Base-by-base conservation (phyloP, 2,329 filamentous ascomycete genomes). In the Pseudopyrenochaeta lycopersici region DNA sequence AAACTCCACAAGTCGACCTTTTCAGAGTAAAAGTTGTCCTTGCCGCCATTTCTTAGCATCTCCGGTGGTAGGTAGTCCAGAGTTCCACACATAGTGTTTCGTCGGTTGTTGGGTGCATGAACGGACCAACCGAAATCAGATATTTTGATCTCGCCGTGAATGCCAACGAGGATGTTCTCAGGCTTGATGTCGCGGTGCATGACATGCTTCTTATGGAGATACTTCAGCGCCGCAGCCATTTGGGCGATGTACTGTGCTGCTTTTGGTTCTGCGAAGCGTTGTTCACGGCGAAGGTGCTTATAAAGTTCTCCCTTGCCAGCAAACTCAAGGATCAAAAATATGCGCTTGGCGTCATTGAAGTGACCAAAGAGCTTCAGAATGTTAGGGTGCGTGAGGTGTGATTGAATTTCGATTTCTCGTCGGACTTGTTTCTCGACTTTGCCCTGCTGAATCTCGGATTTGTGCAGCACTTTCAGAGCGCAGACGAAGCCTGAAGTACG, bases 81-180 rank as follows among this genome's bases (percentile, higher is more conserved):
- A 15, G 95, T 99, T 60, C 95, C 95, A 76, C 95, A 99, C 87
- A 98, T 93, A 50, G 95, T 99, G 71, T 93, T 90, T 58, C 95
- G 85, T 65, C 95, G 84, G 79, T 94, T 96, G 77, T 96, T 97
- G 23, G 95, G 95, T 4, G 95, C 95, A 77, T 99, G 95, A 3
- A 98, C 95, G 74, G 91, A 96, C 95, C 95, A 99, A 44, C 95
- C 94, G 71, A 98, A 99, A 77, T 99, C 95, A 4, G 92, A 96
- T 71, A 99, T 93, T 78, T 99, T 99, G 80, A 99, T 93, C 81
- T 99, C 95, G 63, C 93, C 95, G 73, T 98, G 94, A 55, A 98
- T 92, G 12, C 94, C 94, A 27, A 98, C 89, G 18, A 98, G 84
- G 61, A 98, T 98, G 71, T 98, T 98, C 78, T 98, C 93, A 2